Percentiles rank a stretch among this genome's conserved stretches.
These are phyloP conservation scores for Solanum chiquidenum DNA, from an alignment of 257 asterid species.

Conservation along the genomic window DNA sequence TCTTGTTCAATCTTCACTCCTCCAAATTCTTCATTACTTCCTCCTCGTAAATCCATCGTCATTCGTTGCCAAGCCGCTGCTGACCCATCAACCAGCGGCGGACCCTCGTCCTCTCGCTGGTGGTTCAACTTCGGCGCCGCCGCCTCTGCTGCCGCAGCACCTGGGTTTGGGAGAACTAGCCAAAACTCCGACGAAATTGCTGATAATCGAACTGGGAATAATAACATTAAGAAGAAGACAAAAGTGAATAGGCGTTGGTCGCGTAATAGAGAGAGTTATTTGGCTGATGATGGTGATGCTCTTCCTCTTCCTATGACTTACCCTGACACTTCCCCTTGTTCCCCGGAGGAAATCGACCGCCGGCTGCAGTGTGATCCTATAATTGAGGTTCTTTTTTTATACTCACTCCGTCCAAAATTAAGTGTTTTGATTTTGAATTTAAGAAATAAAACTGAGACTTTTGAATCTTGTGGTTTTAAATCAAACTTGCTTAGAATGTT, in stretches of 20 bases:
- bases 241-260: conserved; percentile 62
- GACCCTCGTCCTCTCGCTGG: conserved; percentile 23
- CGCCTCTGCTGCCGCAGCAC: conserved; percentile 11
- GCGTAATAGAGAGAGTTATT: conserved; percentile 66
- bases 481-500: no score
- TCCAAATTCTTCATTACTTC: conserved; percentile 16
- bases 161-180: conserved; percentile 21
- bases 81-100: conserved; percentile 18
- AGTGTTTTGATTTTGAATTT: no score
- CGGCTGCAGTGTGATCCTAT: conserved; percentile 65
- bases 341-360: conserved; percentile 56
- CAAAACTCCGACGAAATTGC: conserved; percentile 16
- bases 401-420: no score
- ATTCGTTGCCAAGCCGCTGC: conserved; percentile 36
- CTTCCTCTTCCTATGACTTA: conserved; percentile 84
- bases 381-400: conserved; percentile 24
- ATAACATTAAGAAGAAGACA: conserved; percentile 13
- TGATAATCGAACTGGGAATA: conserved; percentile 10
- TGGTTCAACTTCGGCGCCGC: conserved; percentile 27
- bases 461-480: no score
- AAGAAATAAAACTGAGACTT: no score
- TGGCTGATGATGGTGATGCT: conserved; percentile 55
- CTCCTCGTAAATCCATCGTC: background rate
- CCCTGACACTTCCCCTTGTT: conserved; percentile 52
- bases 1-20: conserved; percentile 25